A percentile compares a stretch with the other conserved stretches of the same genome.
Evolutionary conservation across 768 basidiomycete genomes (phyloP).

Genomic region (Suillus subalutaceus): DNA sequence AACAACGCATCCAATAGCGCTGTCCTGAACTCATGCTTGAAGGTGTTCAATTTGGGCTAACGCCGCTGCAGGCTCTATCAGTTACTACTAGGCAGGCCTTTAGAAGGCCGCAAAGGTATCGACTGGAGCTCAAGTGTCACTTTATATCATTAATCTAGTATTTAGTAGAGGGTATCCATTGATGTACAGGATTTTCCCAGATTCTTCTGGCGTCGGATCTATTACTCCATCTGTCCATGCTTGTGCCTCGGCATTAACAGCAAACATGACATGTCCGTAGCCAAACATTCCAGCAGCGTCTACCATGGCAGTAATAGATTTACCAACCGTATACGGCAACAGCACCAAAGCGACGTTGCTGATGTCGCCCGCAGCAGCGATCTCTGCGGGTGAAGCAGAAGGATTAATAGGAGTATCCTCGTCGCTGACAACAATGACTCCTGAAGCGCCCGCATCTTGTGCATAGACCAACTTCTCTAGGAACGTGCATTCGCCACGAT

Average conservation of each 20-base stretch:
- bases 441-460: conserved; percentile 69
- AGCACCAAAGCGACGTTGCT: conserved; percentile 62
- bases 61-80: not conserved
- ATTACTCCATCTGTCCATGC: conserved; percentile 16
- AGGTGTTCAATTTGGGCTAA: not conserved
- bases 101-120: not conserved
- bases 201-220: conserved; percentile 34
- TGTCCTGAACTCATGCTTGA: not conserved
- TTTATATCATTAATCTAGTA: conserved; percentile 67
- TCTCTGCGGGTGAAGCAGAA: conserved; percentile 58
- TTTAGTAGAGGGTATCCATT: conserved; percentile 79
- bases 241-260: conserved; percentile 45
- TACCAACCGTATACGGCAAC: conserved; percentile 54
- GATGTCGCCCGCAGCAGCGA: conserved; percentile 59
- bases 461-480: conserved; percentile 79
- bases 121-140: not conserved
- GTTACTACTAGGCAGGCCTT: not conserved
- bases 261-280: conserved; percentile 52
- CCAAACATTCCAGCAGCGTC: conserved; percentile 49
- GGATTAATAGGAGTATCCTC: conserved; percentile 66
- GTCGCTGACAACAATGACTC: conserved; percentile 75
- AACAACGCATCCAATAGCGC: not conserved
- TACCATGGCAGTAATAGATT: conserved; percentile 57
- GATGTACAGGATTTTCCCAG: conserved; percentile 65
- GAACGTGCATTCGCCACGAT: conserved; percentile 87